Evolutionary conservation across 2,329 filamentous ascomycete species (phyloP), one percentile per base, ranked within the genome.

Genomic region (Claviceps pazoutovae): DNA sequence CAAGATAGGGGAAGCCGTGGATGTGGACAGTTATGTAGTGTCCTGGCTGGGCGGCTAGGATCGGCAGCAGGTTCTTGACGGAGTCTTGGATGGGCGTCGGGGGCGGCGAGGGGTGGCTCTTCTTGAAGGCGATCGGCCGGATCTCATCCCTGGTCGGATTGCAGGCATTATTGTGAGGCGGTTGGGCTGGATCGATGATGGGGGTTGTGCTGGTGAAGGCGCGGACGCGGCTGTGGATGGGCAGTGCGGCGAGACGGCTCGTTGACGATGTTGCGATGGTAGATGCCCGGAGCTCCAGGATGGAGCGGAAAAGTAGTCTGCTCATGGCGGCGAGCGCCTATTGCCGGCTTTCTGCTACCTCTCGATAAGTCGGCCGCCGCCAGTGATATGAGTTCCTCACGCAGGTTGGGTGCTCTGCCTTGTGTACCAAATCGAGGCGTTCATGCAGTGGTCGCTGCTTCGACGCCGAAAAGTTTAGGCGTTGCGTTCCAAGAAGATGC

Each of bases 21-120:
- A 94, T 83, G 69, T 89, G 86, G 52, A 84, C 74, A 46, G 83
- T 87, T 62, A 88, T 79, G 74, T 91, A 93, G 75, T 88, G 85
- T 21, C 75, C 72, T 3, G 83, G 79, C 69, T 93, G 87, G 11
- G 83, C 76, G 59, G 76, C 77, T 47, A 93, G 79, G 46, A 88
- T 73, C 1, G 86, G 85, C 34, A 89, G 79, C 47, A 88, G 75
- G 43, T 66, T 66, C 56, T 71, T 73, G 56, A 86, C 73, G 1
- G 78, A 78, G 49, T 76, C 68, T 54, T 76, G 73, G 55, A 84
- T 68, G 49, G 64, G 69, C 46, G 59, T 61, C 44, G 63, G 67
- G 39, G 64, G 66, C 34, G 62, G 54, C 0, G 26, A 34, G 0
- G 67, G 67, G 52, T 70, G 68, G 55, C 66, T 69, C 61, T 68